A percentile compares a stretch with the other conserved stretches of the same genome.
Conservation (phyloP, 768 basidiomycete species). For the Termitomyces bulborhizus region DNA sequence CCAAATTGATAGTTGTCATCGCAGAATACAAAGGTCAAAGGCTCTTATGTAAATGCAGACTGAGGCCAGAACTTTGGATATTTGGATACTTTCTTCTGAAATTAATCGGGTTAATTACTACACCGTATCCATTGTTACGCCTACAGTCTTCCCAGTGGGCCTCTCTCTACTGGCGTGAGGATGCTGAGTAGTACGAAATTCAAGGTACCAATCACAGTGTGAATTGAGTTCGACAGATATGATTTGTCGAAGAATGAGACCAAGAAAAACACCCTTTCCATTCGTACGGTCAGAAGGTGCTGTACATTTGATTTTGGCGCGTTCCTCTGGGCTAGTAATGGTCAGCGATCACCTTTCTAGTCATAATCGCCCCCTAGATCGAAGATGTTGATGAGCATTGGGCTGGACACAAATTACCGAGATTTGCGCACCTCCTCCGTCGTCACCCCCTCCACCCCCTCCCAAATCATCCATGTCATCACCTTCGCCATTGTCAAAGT, state of each 20-base stretch:
- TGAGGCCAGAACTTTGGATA: no score
- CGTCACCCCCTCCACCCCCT: constrained; percentile 63
- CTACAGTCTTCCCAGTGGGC: no score
- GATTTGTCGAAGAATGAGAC: neutral
- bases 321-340: neutral
- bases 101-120: no score
- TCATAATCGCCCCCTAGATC: constrained; percentile 10
- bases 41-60: no score
- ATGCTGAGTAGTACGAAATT: neutral
- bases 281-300: no score
- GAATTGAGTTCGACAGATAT: neutral
- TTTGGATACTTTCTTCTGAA: neutral
- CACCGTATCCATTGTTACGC: no score
- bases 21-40: no score
- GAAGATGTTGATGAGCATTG: neutral
- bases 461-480: constrained; percentile 78
- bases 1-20: no score
- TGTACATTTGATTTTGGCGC: neutral
- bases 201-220: neutral
- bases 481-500: constrained; percentile 85
- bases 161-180: neutral
- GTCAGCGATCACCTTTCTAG: neutral
- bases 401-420: neutral
- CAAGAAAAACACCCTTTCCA: neutral
- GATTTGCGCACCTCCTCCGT: constrained; percentile 45